Evolutionary conservation across 1,284 basidiomycete genomes (phyloP).

Genomic region (Hypsizygus ulmarius): DNA sequence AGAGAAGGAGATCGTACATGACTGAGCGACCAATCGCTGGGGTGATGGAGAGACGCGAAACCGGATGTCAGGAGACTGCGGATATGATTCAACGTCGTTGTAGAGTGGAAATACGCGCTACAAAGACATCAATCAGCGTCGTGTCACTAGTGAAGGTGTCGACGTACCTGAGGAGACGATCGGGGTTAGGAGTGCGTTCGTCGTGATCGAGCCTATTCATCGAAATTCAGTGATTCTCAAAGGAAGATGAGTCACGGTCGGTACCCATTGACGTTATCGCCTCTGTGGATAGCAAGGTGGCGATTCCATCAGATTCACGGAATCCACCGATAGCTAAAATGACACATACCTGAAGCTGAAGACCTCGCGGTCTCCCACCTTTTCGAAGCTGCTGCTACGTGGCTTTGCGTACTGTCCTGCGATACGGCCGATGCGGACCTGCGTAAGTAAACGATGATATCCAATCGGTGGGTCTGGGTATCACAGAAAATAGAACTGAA

Average conservation of each 20-base stretch:
- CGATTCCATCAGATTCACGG: too few relatives aligned
- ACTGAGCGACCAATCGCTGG: conserved; percentile 87
- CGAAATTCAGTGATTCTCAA: background rate
- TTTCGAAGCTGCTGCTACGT: conserved; percentile 84
- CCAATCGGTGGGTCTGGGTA: background rate
- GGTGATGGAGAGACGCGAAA: conserved; percentile 90
- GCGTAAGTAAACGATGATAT: background rate
- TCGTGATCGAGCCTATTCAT: conserved; percentile 57
- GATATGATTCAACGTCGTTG: conserved; percentile 91
- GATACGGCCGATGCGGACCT: conserved; percentile 88
- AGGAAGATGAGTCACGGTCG: conserved; percentile 22
- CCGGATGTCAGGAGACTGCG: conserved; percentile 87
- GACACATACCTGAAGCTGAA: conserved; percentile 72
- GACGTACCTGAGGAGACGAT: conserved; percentile 71
- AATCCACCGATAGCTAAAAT: background rate
- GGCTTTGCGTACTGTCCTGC: conserved; percentile 98
- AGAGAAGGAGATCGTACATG: conserved; percentile 86
- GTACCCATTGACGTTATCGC: conserved; percentile 94
- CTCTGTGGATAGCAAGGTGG: conserved; percentile 45
- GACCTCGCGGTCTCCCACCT: conserved; percentile 66
- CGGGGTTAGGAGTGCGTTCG: conserved; percentile 86
- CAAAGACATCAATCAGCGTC: background rate
- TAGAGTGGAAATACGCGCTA: conserved; percentile 95
- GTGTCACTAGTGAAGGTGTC: background rate
- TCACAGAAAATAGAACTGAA: background rate